phyloP scores from a whole-genome alignment of 805 yeast species.

The Wickerhamiella parazyma region DNA sequence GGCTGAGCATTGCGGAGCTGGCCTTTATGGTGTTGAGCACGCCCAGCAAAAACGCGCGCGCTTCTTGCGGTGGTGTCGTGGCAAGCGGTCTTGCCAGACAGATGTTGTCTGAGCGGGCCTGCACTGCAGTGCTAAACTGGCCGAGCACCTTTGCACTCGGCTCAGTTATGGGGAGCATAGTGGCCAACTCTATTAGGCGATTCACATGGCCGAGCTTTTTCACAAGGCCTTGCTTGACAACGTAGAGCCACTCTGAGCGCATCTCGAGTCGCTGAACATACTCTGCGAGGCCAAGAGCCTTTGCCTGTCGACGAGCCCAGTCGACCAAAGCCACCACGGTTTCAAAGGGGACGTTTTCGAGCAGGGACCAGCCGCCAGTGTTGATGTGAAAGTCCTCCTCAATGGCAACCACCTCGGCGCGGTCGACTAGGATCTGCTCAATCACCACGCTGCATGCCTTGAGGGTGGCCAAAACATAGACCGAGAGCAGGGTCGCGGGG shows the following conservation, averaged over 20 bases:
- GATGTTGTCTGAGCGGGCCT: constrained; percentile 19
- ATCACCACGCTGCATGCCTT: constrained; percentile 15
- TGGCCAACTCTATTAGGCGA: constrained; percentile 5
- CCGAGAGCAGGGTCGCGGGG: constrained; percentile 1
- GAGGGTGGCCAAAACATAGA: constrained; percentile 20
- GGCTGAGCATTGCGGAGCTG: constrained; percentile 10
- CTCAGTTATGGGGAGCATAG: neutral
- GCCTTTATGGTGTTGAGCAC: constrained; percentile 15
- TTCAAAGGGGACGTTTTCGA: constrained; percentile 18
- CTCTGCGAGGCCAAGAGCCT: constrained; percentile 33
- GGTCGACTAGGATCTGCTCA: constrained; percentile 14
- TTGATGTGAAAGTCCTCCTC: constrained; percentile 30
- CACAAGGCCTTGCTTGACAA: constrained; percentile 15
- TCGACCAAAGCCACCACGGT: constrained; percentile 17
- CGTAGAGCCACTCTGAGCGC: constrained; percentile 18
- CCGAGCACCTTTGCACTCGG: neutral
- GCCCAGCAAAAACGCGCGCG: constrained; percentile 14
- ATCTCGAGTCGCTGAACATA: constrained; percentile 42
- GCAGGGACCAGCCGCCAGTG: constrained; percentile 40
- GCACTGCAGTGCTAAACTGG: constrained; percentile 17
- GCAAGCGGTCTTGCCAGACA: constrained; percentile 20
- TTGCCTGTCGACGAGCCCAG: constrained; percentile 32
- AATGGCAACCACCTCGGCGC: constrained; percentile 19
- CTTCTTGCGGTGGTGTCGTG: constrained; percentile 12
- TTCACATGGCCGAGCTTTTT: constrained; percentile 13